Conservation (phyloP, 1,284 basidiomycete species). For the Dichomitus squalens region DNA sequence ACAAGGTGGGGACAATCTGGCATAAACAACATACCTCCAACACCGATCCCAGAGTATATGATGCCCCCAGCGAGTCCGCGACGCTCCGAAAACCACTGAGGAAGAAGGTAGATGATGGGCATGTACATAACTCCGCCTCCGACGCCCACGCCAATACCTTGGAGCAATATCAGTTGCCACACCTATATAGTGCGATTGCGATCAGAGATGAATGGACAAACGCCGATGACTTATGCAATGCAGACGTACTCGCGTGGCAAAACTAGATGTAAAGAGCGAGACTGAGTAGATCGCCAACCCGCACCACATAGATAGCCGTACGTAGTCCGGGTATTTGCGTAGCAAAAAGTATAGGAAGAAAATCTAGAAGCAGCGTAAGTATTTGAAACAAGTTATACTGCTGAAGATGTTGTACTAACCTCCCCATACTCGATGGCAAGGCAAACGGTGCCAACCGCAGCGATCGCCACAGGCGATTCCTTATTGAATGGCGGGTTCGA, state of each 20-base stretch:
- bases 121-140: slow-evolving; percentile 27
- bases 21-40: slow-evolving; percentile 23
- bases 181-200: slow-evolving; percentile 11
- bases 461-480: slow-evolving; percentile 12
- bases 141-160: slow-evolving; percentile 28
- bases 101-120: slow-evolving; percentile 26
- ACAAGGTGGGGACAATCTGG: background rate
- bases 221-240: no score
- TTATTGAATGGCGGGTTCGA: slow-evolving; percentile 16
- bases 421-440: slow-evolving; percentile 13
- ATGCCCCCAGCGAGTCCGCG: slow-evolving; percentile 30
- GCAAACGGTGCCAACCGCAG: slow-evolving; percentile 15
- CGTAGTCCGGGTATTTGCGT: slow-evolving; percentile 26
- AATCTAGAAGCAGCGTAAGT: slow-evolving; percentile 5
- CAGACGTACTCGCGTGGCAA: slow-evolving; percentile 26
- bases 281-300: slow-evolving; percentile 21
- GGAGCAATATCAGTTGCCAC: slow-evolving; percentile 28
- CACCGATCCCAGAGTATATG: slow-evolving; percentile 30
- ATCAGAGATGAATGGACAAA: background rate
- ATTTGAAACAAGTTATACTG: background rate
- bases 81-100: slow-evolving; percentile 28
- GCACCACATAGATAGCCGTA: slow-evolving; percentile 24
- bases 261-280: slow-evolving; percentile 28
- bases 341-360: slow-evolving; percentile 26
- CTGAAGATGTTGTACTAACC: background rate